Conservation (phyloP, 2,329 filamentous ascomycete genomes). For the Camillea tinctor region DNA sequence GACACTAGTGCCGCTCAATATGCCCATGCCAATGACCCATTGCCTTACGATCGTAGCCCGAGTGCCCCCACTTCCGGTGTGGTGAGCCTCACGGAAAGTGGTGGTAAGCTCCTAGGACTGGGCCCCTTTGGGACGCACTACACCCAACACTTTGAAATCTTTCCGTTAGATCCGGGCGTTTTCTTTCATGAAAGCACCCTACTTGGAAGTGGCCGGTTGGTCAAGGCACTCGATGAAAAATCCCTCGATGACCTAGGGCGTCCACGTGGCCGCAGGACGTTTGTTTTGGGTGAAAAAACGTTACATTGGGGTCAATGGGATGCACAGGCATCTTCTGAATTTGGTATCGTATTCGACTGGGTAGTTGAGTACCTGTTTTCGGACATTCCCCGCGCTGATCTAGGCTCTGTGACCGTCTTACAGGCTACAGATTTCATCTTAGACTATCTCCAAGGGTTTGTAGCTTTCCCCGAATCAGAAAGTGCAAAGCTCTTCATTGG, state of each 20-base stretch:
- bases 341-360: slow-evolving; percentile 61
- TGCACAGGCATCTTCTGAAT: slow-evolving; percentile 57
- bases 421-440: slow-evolving; percentile 46
- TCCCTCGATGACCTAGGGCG: slow-evolving; percentile 30
- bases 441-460: slow-evolving; percentile 44
- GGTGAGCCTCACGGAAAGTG: slow-evolving; percentile 16
- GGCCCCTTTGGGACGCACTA: slow-evolving; percentile 62
- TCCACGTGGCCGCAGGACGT: slow-evolving; percentile 36
- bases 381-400: slow-evolving; percentile 13
- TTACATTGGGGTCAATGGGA: slow-evolving; percentile 59
- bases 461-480: slow-evolving; percentile 39
- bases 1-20: slow-evolving; percentile 54
- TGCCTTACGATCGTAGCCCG: slow-evolving; percentile 34
- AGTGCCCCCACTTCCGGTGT: slow-evolving; percentile 17
- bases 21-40: slow-evolving; percentile 51
- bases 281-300: slow-evolving; percentile 47
- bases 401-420: slow-evolving; percentile 18
- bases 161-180: slow-evolving; percentile 53
- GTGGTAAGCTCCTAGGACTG: slow-evolving; percentile 49
- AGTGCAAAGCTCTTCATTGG: slow-evolving; percentile 42
- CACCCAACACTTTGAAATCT: slow-evolving; percentile 61
- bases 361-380: slow-evolving; percentile 45
- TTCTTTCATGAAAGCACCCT: slow-evolving; percentile 62
- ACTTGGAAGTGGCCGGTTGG: slow-evolving; percentile 53
- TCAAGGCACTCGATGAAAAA: slow-evolving; percentile 35